phyloP scores from a whole-genome alignment of 805 yeast genomes.

The Cyberlindnera xishuangbannaensis region DNA sequence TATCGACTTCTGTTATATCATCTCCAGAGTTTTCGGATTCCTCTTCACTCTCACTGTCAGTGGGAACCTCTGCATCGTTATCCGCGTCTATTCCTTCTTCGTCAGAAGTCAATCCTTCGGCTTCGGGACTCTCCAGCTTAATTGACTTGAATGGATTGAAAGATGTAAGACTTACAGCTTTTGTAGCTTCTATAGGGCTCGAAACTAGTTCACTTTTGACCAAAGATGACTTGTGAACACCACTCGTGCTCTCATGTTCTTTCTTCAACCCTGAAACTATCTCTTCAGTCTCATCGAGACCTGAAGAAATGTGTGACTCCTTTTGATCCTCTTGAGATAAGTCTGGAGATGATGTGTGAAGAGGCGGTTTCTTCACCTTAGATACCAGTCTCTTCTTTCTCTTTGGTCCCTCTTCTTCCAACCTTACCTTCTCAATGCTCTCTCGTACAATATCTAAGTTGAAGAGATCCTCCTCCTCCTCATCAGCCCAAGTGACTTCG shows the following conservation, averaged over 20 bases:
- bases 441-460: neutral
- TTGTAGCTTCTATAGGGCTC: too few species aligned
- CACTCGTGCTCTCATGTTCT: neutral
- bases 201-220: too few species aligned
- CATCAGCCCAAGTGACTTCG: slow-evolving; percentile 5
- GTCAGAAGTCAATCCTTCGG: too few species aligned
- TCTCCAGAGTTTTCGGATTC: neutral
- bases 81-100: too few species aligned
- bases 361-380: neutral
- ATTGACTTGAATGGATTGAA: too few species aligned
- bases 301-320: neutral
- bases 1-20: neutral
- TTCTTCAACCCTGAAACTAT: neutral
- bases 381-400: neutral
- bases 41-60: neutral
- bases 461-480: slow-evolving; percentile 17
- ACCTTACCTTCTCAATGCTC: slow-evolving; percentile 1
- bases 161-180: too few species aligned
- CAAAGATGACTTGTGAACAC: too few species aligned
- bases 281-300: neutral
- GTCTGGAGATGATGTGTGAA: too few species aligned
- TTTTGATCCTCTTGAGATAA: neutral
- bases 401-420: neutral
- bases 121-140: too few species aligned
- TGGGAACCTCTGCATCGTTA: too few species aligned